Base-by-base conservation (phyloP, 148 eudicot genomes). In the Chenopodium album region DNA sequence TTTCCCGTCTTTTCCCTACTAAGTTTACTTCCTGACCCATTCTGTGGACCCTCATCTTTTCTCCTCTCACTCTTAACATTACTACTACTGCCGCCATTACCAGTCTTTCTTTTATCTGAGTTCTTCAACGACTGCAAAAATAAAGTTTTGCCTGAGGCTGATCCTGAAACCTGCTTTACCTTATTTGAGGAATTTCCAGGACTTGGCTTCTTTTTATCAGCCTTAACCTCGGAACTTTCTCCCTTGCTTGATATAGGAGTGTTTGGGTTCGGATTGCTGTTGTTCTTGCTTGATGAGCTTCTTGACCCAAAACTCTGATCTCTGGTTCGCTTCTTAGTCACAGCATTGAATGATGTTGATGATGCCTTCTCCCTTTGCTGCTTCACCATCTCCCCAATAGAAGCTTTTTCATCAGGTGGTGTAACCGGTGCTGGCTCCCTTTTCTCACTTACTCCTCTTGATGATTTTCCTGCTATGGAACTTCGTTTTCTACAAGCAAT, bases 401-500 rank as follows among this genome's bases (percentile, higher is more conserved):
- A 22, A 41, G 59, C 41, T 23, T 29, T 80, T 9, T 73, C 73
- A 70, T 60, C 46, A 26, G 13, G 16, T 17, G 32, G 52, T 7
- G 65, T 75, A 50, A 48, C 44, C 44, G 60, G 48, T 14, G 80
- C 71, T 9, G 71, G 81, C 76, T 83, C 85, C 70, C 78, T 80
- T 75, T 82, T 90, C 71, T 62, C 82, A 74, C 85, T 85, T 37
- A 56, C 85, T 70, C 87, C 86, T 16, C 78, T 66, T 41, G 89
- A 81, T 19, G 90, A 81, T 34, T 84, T 85, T 48, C 82, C 76
- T n/a, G 85, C 85, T 69, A 88, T 82, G 16, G 92, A 91, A 81
- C 92, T 91, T 46, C 92, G 87, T 52, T 90, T 91, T 23, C 91
- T 86, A 75, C 91, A 88, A 17, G 86, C 91, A 29, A 85, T 84